These are phyloP conservation scores for Pythium volutum DNA, from an alignment of 352 stramenopile species.

Conservation along the genomic window DNA sequence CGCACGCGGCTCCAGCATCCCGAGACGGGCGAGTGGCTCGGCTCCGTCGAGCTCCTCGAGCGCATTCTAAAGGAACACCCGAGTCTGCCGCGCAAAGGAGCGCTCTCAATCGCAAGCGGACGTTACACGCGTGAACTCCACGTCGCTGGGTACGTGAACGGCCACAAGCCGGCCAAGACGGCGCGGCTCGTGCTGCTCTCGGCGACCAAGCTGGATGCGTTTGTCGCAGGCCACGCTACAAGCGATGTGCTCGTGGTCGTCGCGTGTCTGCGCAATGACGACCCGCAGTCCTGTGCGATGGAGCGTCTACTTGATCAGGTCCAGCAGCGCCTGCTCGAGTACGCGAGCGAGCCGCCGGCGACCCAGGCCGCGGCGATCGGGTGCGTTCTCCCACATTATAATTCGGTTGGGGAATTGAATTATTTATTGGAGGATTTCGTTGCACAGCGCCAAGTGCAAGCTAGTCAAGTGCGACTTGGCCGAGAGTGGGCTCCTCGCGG, in stretches of 20 bases:
- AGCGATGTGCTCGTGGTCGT: constrained; percentile 62
- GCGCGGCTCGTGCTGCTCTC: constrained; percentile 38
- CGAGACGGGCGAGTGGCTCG: constrained; percentile 57
- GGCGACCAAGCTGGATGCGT: constrained; percentile 44
- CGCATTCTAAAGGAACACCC: constrained; percentile 59
- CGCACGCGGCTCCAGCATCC: constrained; percentile 47
- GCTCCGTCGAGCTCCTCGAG: constrained; percentile 59
- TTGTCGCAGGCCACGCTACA: constrained; percentile 34
- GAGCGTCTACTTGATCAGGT: constrained; percentile 64
- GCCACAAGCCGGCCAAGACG: constrained; percentile 23
- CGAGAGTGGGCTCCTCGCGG: constrained; percentile 47
- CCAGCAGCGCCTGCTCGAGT: constrained; percentile 31
- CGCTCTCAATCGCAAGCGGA: constrained; percentile 68
- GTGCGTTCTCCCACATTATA: constrained; percentile 2
- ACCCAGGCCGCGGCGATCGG: constrained; percentile 3
- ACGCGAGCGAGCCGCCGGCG: neutral
- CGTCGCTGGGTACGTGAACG: constrained; percentile 37
- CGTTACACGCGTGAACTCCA: constrained; percentile 69
- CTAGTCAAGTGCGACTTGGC: constrained; percentile 76
- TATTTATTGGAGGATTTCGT: neutral
- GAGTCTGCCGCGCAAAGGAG: constrained; percentile 45
- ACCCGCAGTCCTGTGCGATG: constrained; percentile 48
- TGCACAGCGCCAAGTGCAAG: constrained; percentile 34
- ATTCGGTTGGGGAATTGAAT: neutral
- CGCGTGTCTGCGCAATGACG: constrained; percentile 63